Base-by-base conservation (phyloP, 176 grass and related monocot species). In the Urochloa ruziziensis region DNA sequence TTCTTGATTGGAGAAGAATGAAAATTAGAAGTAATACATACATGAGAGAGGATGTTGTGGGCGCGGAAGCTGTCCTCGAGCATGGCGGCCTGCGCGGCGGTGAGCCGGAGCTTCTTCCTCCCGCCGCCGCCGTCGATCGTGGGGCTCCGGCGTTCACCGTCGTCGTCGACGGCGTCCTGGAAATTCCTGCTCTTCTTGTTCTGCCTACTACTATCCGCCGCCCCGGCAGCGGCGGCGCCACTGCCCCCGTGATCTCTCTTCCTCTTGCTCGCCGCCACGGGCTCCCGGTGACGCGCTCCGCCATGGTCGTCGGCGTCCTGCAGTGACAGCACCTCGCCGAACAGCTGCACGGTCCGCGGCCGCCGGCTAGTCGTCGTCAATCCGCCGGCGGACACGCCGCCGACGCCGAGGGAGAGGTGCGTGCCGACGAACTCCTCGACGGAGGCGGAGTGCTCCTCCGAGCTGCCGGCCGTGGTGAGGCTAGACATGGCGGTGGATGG, bases 101-200 rank as follows among this genome's bases (percentile, higher is more conserved):
- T 92, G 19, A 92, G 87, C 84, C 58, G 80, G 47, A 92, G 87
- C 84, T 92, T 92, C 87, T 92, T 92, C 80, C 83, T 89, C 37
- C 44, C 21, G 2, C 40, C 40, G 3, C 23, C 39, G 4, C 21
- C 44, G 58, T 40, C 66, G 33, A 34, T 67, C 5, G 54, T 24
- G 2, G 10, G 33, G 27, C 62, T 69, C 14, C 54, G 27, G 70
- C 15, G 21, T 1, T 65, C 49, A 11, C 29, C 65, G 15, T 47
- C 68, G 14, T 70, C 48, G 21, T 46, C 67, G 10, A 54, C 47
- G 21, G 10, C 10, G 46, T 1, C 56, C 27, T 53, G 27, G 13
- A 5, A 17, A 24, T 15, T 57, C 54, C 49, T 82, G 2, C 23
- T 14, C 54, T 37, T 76, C 81, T 80, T 88, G 21, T 10, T 49